These are phyloP conservation scores for Talaromyces sp. DNA, from an alignment of 2,329 filamentous ascomycete genomes.

Conservation along the genomic window DNA sequence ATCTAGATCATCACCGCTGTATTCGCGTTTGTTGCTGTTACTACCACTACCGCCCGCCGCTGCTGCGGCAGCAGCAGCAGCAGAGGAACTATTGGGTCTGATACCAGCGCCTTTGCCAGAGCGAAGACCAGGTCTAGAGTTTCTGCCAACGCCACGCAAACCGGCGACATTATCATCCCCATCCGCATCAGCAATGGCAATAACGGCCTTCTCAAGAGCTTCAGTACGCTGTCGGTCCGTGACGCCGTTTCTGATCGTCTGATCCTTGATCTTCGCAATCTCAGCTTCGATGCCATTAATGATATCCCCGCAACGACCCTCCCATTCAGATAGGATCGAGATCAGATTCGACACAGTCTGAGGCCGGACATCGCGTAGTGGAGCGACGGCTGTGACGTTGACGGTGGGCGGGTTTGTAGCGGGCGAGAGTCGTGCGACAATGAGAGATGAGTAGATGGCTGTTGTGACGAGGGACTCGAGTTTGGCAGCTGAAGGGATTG, in stretches of 20 bases:
- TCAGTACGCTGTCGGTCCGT: slow-evolving; percentile 50
- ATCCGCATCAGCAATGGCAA: slow-evolving; percentile 32
- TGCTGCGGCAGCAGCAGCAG: neutral
- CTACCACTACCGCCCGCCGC: neutral
- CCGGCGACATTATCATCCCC: slow-evolving; percentile 20
- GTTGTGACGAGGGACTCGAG: slow-evolving; percentile 84
- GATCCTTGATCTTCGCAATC: slow-evolving; percentile 62
- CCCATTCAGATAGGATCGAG: slow-evolving; percentile 68
- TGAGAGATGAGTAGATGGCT: slow-evolving; percentile 79
- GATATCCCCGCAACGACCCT: slow-evolving; percentile 69
- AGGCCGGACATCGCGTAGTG: slow-evolving; percentile 80
- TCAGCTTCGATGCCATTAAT: slow-evolving; percentile 72
- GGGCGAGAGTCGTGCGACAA: slow-evolving; percentile 81
- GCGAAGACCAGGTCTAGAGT: slow-evolving; percentile 11
- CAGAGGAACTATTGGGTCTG: slow-evolving; percentile 12
- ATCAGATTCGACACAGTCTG: slow-evolving; percentile 68
- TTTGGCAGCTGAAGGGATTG: slow-evolving; percentile 62
- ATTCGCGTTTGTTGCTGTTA: slow-evolving; percentile 41
- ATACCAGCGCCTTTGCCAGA: slow-evolving; percentile 1
- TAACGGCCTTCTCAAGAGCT: slow-evolving; percentile 49
- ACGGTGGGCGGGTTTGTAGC: slow-evolving; percentile 73
- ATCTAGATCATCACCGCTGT: slow-evolving; percentile 33
- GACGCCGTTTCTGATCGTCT: slow-evolving; percentile 53
- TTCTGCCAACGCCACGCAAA: slow-evolving; percentile 14
- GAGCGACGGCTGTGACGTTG: slow-evolving; percentile 73